Base-by-base conservation (phyloP, 306 rosid genomes). In the Cucumis hystrix region DNA sequence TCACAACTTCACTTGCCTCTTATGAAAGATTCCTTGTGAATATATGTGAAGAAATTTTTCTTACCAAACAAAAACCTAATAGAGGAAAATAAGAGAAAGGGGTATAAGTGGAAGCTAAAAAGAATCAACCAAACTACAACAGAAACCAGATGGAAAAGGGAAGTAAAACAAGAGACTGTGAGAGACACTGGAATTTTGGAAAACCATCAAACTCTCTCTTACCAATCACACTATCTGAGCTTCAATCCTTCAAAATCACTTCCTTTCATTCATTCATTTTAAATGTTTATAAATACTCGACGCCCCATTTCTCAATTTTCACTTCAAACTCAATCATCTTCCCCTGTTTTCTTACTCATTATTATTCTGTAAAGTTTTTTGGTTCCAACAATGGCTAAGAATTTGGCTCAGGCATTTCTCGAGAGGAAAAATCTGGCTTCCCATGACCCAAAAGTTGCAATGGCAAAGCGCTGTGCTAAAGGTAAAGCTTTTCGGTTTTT, bases 381-480 rank as follows among this genome's bases (percentile, higher is more conserved):
- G 15, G 16, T 59, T 61, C 45, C 47, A 12, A 83, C 77, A 75
- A 92, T 90, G 97, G 89, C 89, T 7, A 89, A 84, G 80, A 92
- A 83, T 78, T 77, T 88, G 64, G 81, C 87, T 82, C 86, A 79
- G 64, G 86, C 89, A 66, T 84, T 91, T 72, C 51, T 90, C 16
- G 92, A 92, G 77, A 90, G 83, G 77, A 70, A 70, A 25, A 70
- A 70, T 23, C 4, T 70, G 41, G 23, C 93, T 80, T 82, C 85
- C 17, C 82, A 89, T 68, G 99, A 96, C 76, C 97, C 88, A 60
- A 92, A 61, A 88, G 77, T 92, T 69, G 93, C 98, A 82, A 21
- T 96, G 92, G 98, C 99, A 55, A 88, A 85, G 74, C 93, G 88
- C 73, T 92, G 88, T 76, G 88, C 99, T 75, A 88, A 69, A 51